These are phyloP conservation scores for Podila epicladia DNA, from an alignment of 192 early-diverging fungal genomes.

Conservation along the genomic window DNA sequence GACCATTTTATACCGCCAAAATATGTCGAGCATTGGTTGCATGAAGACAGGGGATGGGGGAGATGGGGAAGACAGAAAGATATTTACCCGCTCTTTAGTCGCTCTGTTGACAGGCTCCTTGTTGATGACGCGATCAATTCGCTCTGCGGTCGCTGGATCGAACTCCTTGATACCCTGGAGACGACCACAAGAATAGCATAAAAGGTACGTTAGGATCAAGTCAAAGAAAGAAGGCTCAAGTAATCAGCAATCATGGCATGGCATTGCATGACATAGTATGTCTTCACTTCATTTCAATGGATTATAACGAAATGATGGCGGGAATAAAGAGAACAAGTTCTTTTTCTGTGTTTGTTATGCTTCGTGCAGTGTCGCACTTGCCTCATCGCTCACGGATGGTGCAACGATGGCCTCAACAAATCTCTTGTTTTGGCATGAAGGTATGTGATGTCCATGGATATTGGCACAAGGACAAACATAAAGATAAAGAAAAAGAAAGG, in stretches of 20 bases:
- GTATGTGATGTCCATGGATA: background rate
- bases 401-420: background rate
- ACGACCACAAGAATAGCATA: background rate
- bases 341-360: background rate
- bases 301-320: no score
- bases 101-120: conserved; percentile 33
- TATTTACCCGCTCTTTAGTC: conserved; percentile 34
- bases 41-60: background rate
- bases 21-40: no score
- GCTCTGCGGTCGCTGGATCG: conserved; percentile 33
- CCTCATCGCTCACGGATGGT: background rate
- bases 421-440: conserved; percentile 1
- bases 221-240: background rate
- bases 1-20: no score
- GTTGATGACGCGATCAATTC: conserved; percentile 48
- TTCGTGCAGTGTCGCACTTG: background rate
- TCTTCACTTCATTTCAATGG: no score
- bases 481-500: background rate
- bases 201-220: background rate
- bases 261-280: no score
- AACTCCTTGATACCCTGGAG: conserved; percentile 32
- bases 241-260: no score
- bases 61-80: background rate
- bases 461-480: background rate
- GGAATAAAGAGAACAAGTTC: background rate